Conservation (phyloP, 345 rosid genomes). For the Clarkia xantiana region DNA sequence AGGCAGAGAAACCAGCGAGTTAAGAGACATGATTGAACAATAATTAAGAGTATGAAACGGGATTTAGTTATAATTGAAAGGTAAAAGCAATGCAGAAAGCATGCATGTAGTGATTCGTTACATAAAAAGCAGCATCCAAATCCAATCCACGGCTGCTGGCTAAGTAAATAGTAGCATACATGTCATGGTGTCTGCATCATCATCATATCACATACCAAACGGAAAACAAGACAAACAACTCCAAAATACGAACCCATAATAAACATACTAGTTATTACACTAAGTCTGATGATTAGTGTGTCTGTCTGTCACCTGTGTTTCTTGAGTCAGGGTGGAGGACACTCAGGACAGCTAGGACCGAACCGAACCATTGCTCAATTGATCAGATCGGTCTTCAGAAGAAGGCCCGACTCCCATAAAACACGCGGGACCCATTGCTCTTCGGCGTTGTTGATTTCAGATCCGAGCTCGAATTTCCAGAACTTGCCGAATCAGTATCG, state of each 20-base stretch:
- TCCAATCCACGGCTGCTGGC: constrained; percentile 16
- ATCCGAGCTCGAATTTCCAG: constrained; percentile 80
- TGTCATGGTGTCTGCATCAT: constrained; percentile 31
- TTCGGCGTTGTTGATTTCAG: constrained; percentile 54
- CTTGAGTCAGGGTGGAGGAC: constrained; percentile 16
- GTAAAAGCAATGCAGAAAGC: constrained; percentile 5
- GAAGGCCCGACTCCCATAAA: constrained; percentile 95
- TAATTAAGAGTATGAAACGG: background rate
- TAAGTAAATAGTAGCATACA: constrained; percentile 22
- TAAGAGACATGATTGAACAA: background rate
- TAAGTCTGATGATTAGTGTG: constrained; percentile 47
- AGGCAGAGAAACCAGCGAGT: background rate
- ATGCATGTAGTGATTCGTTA: no score
- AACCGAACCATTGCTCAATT: constrained; percentile 4
- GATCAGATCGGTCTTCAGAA: constrained; percentile 41
- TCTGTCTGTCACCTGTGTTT: constrained; percentile 53
- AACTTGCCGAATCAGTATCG: constrained; percentile 51
- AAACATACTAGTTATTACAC: constrained; percentile 40
- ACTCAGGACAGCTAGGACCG: background rate
- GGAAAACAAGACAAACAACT: constrained; percentile 43
- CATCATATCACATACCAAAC: constrained; percentile 30
- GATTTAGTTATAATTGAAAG: constrained; percentile 18
- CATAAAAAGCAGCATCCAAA: no score
- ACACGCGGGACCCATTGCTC: constrained; percentile 74
- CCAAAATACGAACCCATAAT: constrained; percentile 35